phyloP scores from a whole-genome alignment of 2,329 filamentous ascomycete species.

The Talaromyces sp. region DNA sequence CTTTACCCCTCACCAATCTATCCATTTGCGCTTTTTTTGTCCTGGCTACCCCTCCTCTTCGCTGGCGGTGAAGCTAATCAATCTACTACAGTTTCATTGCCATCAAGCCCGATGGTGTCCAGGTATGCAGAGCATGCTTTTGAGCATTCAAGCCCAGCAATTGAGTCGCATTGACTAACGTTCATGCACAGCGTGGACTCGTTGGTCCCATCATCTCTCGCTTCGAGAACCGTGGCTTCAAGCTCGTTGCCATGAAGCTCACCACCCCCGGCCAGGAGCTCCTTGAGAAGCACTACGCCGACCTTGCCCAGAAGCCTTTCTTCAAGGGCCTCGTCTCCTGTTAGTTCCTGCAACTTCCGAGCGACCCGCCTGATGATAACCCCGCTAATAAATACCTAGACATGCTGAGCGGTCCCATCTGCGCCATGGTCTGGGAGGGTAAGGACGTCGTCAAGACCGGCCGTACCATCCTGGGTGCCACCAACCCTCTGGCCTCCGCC shows the following conservation, averaged over 20 bases:
- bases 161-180: slow-evolving; percentile 29
- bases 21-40: slow-evolving; percentile 11
- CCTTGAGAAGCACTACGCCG: slow-evolving; percentile 96
- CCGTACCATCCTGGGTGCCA: slow-evolving; percentile 93
- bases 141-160: slow-evolving; percentile 3
- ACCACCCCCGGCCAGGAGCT: slow-evolving; percentile 85
- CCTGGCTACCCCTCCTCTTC: slow-evolving; percentile 20
- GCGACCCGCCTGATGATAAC: not conserved
- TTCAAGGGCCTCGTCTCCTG: slow-evolving; percentile 92
- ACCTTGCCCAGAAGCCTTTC: slow-evolving; percentile 93
- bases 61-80: slow-evolving; percentile 34
- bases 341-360: slow-evolving; percentile 52
- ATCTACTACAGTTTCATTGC: slow-evolving; percentile 83
- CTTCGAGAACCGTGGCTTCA: slow-evolving; percentile 98
- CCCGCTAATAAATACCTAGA: slow-evolving; percentile 57
- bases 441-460: slow-evolving; percentile 99
- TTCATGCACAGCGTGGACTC: slow-evolving; percentile 76
- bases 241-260: slow-evolving; percentile 98
- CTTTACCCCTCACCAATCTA: not conserved
- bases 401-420: slow-evolving; percentile 96
- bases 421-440: slow-evolving; percentile 99
- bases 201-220: slow-evolving; percentile 96
- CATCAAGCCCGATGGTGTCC: slow-evolving; percentile 99
- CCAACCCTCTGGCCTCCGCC: slow-evolving; percentile 92
- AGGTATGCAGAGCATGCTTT: slow-evolving; percentile 63